Percentiles rank a stretch among this genome's conserved stretches.
phyloP scores from a whole-genome alignment of 2,329 filamentous ascomycete species.

The Calycina herbarum region DNA sequence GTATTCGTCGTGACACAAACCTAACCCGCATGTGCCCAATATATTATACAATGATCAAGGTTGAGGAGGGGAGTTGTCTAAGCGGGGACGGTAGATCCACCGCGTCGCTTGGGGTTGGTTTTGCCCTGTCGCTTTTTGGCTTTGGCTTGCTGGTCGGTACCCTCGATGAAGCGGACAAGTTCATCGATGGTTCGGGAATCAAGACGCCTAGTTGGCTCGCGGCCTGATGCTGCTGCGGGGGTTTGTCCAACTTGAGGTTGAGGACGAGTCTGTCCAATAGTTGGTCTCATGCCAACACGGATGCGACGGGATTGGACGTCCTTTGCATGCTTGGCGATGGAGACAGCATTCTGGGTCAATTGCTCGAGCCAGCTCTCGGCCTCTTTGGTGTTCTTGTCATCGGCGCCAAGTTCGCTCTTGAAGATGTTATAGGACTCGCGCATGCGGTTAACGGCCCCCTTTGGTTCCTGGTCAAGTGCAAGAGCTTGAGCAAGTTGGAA shows the following conservation, averaged over 20 bases:
- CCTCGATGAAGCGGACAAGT: constrained; percentile 91
- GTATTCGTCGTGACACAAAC: not conserved
- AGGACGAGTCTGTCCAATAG: constrained; percentile 56
- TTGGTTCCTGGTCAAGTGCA: constrained; percentile 92
- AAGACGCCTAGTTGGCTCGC: constrained; percentile 44
- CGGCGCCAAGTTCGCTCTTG: constrained; percentile 77
- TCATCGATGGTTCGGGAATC: constrained; percentile 90
- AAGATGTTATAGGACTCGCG: constrained; percentile 97
- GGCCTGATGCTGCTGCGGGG: constrained; percentile 45
- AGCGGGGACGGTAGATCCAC: constrained; percentile 33
- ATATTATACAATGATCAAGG: constrained; percentile 4
- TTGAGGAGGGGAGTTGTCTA: constrained; percentile 10
- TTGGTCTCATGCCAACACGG: constrained; percentile 60
- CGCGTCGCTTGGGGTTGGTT: constrained; percentile 57
- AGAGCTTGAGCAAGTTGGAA: constrained; percentile 97
- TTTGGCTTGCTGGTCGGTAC: constrained; percentile 54
- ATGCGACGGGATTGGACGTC: constrained; percentile 75
- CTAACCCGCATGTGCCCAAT: not conserved
- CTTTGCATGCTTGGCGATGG: constrained; percentile 90
- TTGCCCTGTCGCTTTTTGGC: constrained; percentile 57
- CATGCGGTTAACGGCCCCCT: constrained; percentile 89
- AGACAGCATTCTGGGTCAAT: constrained; percentile 91
- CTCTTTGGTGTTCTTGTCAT: constrained; percentile 97
- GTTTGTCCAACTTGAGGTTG: constrained; percentile 64
- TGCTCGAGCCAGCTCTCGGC: constrained; percentile 96